Percentiles rank a stretch among this genome's conserved stretches.
Conservation (phyloP, 495 filamentous ascomycete genomes). For the Lepraria neglecta region DNA sequence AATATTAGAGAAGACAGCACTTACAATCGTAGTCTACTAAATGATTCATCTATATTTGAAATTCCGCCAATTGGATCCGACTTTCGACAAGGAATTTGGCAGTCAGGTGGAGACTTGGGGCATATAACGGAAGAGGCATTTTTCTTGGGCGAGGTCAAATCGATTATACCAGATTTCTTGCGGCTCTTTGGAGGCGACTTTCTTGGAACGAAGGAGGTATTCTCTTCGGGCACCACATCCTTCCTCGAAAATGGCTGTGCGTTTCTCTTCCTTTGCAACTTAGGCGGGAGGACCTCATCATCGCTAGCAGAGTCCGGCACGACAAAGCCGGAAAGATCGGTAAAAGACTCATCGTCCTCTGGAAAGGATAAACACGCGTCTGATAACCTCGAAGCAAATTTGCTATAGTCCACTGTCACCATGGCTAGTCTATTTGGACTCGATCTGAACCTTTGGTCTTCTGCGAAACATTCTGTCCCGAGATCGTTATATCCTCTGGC, state of each 20-base stretch:
- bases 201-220: not conserved
- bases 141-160: not conserved
- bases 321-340: slow-evolving; percentile 35
- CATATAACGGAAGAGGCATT: not conserved
- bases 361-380: not conserved
- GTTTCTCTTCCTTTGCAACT: not conserved
- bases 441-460: not conserved
- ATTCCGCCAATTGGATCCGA: not conserved
- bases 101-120: not conserved
- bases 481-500: not conserved
- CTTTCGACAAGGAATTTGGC: no score
- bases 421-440: slow-evolving; percentile 19
- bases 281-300: not conserved
- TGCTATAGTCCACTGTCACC: slow-evolving; percentile 14
- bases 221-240: not conserved
- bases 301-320: slow-evolving; percentile 30
- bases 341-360: slow-evolving; percentile 19
- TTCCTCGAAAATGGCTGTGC: not conserved
- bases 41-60: slow-evolving; percentile 3
- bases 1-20: not conserved
- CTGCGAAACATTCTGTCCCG: not conserved
- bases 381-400: not conserved
- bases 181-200: not conserved
- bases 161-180: not conserved
- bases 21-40: slow-evolving; percentile 17